These are phyloP conservation scores for Malus fusca DNA, from an alignment of 306 rosid species.

Conservation along the genomic window DNA sequence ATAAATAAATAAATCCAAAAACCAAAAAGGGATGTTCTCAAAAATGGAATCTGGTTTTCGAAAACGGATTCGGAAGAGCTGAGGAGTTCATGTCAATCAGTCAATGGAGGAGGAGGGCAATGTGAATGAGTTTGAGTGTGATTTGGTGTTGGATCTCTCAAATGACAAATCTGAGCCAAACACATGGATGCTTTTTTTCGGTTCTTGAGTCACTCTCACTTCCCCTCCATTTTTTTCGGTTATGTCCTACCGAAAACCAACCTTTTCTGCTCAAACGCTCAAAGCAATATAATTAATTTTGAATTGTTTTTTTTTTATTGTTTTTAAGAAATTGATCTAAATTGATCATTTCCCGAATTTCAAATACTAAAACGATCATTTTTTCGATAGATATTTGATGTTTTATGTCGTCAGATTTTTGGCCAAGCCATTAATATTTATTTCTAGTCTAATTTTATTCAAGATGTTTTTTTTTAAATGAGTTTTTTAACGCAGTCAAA, in stretches of 20 bases:
- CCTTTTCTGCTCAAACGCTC: not conserved
- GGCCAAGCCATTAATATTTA: not conserved
- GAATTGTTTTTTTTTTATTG: not conserved
- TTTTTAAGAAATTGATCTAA: not conserved
- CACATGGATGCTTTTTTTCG: conserved; percentile 15
- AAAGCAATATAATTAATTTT: not conserved
- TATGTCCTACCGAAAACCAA: not conserved
- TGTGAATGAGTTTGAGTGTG: not conserved
- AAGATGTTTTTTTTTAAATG: too few relatives aligned
- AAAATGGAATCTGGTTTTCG: conserved; percentile 35
- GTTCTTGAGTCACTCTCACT: conserved; percentile 7
- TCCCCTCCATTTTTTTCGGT: not conserved
- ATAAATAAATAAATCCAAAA: not conserved
- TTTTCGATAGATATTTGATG: not conserved
- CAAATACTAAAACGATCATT: too few relatives aligned
- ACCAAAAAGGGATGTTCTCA: not conserved
- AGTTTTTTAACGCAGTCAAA: too few relatives aligned
- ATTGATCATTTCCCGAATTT: too few relatives aligned
- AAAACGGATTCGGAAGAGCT: conserved; percentile 33
- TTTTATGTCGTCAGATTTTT: too few relatives aligned
- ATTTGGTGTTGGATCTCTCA: conserved; percentile 19
- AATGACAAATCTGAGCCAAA: conserved; percentile 30
- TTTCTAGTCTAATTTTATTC: too few relatives aligned
- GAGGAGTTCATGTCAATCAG: conserved; percentile 48
- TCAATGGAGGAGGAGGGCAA: not conserved